Evolutionary conservation across 768 basidiomycete species (phyloP), one percentile per base, ranked within the genome.

Genomic region (Mycena polygramma): DNA sequence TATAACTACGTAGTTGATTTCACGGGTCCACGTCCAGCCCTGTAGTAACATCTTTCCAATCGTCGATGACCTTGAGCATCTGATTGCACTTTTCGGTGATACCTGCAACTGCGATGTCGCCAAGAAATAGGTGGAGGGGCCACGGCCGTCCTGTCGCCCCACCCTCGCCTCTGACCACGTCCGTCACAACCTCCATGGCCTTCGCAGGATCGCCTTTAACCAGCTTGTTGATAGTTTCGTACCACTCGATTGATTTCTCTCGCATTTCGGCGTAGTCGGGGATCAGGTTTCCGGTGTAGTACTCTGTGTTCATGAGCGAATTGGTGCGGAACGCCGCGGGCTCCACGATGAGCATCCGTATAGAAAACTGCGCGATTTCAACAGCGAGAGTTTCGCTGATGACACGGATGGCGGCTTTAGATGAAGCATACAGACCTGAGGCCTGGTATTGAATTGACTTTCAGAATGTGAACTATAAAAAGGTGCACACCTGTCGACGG

Each of bases 311-410:
- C 54, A 80, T 76, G 52, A 77, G 52, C 8, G 61, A 75, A 57
- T 81, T 76, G 6, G 85, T 85, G 36, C 81, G 81, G 77, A 86
- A 84, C 7, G 78, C 79, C 6, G 83, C 84, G 8, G 84, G 83
- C 65, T 82, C 81, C 59, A 83, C 79, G 71, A 84, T 77, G 53
- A 83, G 77, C 20, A 83, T 81, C 43, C 81, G 79, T 69, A 86
- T 80, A 52, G 70, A 71, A 72, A 85, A 84, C 46, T 80, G 81
- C 24, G 74, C 77, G 30, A 86, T 74, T 73, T 86, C 85, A 26
- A 69, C 69, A 2, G 80, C 76, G 68, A 84, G 78, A 0, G 84
- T 80, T 74, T 85, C 85, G 53, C 79, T 80, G 53, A 82, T 69
- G 37, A 80, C 80, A 22, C 81, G 83, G 5, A 85, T 71, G 36